A percentile compares a stretch with the other conserved stretches of the same genome.
Conservation (phyloP, 108 stramenopile species). For the Skeletonema grethae region DNA sequence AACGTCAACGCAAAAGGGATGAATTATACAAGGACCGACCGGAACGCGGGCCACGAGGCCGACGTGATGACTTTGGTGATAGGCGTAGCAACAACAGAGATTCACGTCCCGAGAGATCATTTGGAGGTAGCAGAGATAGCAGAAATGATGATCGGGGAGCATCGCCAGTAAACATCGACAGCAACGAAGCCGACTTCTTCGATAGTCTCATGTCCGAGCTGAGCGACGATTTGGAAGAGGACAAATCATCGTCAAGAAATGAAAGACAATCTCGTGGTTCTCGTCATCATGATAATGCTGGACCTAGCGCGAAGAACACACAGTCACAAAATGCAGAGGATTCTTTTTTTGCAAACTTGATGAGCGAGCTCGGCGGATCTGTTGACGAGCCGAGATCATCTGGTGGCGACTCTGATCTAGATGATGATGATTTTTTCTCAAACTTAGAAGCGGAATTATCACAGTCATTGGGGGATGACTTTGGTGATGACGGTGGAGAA, state of each 20-base stretch:
- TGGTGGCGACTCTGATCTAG: constrained; percentile 16
- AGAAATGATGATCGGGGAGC: constrained; percentile 43
- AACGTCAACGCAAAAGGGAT: constrained; percentile 13
- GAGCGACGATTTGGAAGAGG: constrained; percentile 34
- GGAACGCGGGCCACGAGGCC: constrained; percentile 12
- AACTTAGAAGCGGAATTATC: constrained; percentile 73
- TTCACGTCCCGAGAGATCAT: constrained; percentile 19
- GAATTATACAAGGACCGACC: constrained; percentile 38
- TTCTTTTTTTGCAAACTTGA: constrained; percentile 57
- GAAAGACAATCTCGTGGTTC: constrained; percentile 23
- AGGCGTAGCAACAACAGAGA: constrained; percentile 8
- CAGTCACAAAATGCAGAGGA: constrained; percentile 36
- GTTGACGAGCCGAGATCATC: constrained; percentile 23
- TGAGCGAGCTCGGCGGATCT: constrained; percentile 52
- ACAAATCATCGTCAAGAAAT: constrained; percentile 12
- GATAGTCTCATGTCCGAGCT: constrained; percentile 58
- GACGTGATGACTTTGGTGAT: constrained; percentile 17
- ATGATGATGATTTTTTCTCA: constrained; percentile 81
- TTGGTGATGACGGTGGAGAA: constrained; percentile 1
- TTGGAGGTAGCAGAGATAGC: constrained; percentile 42
- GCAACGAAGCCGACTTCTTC: constrained; percentile 53
- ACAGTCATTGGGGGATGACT: constrained; percentile 41
- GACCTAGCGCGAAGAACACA: constrained; percentile 16
- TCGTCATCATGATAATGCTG: constrained; percentile 46
- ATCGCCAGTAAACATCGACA: constrained; percentile 3